phyloP scores from a whole-genome alignment of 2,329 filamentous ascomycete species.

The Iodosphaeria phyllophila region DNA sequence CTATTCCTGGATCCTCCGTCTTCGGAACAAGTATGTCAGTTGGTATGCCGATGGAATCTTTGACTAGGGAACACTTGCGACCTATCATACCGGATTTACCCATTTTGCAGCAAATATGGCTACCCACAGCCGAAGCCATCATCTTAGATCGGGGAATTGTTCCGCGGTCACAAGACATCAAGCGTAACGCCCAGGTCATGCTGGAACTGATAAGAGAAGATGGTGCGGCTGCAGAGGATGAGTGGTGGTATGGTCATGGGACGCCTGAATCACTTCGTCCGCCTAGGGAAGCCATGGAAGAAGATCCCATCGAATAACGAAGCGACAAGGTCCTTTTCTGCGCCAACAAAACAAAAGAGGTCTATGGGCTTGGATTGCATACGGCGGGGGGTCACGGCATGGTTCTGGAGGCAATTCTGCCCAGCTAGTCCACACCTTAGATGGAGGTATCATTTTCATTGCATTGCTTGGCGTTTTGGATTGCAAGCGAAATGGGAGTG shows the following conservation, averaged over 20 bases:
- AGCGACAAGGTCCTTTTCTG: no score
- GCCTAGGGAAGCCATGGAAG: constrained; percentile 29
- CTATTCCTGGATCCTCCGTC: no score
- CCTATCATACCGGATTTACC: constrained; percentile 35
- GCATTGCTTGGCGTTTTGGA: no score
- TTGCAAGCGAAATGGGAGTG: no score
- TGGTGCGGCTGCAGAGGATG: constrained; percentile 36
- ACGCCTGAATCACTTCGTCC: constrained; percentile 36
- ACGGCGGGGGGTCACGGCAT: no score
- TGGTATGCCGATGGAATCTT: constrained; percentile 42
- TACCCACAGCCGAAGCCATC: constrained; percentile 41
- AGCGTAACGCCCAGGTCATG: constrained; percentile 42
- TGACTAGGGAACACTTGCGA: constrained; percentile 29
- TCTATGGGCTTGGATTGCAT: no score
- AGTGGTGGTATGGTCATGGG: constrained; percentile 40
- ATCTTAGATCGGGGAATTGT: constrained; percentile 42
- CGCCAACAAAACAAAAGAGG: no score
- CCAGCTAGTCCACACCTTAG: no score
- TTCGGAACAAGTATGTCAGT: constrained; percentile 40
- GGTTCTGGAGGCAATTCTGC: no score
- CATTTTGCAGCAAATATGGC: constrained; percentile 39
- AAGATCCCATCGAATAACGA: constrained; percentile 27
- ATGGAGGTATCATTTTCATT: no score
- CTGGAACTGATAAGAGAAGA: constrained; percentile 46
- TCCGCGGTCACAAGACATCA: constrained; percentile 37